Percentiles rank a stretch among this genome's conserved stretches.
Conservation (phyloP, 2,329 filamentous ascomycete species). For the Rasamsonia emersonii region DNA sequence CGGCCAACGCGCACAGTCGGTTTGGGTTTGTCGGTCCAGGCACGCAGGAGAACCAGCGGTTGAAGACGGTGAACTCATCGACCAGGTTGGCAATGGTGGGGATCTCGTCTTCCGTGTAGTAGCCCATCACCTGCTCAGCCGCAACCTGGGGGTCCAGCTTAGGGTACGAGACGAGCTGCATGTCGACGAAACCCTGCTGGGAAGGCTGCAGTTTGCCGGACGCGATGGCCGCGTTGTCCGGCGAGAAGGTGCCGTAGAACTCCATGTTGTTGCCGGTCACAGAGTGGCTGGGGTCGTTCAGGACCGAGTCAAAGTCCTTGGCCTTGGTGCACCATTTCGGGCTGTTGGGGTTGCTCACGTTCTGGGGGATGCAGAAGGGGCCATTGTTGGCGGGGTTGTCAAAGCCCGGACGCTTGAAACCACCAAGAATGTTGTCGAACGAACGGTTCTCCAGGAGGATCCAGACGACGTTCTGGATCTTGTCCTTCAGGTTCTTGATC, state of each 20-base stretch:
- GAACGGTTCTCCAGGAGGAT: conserved; percentile 38
- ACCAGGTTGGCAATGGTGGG: conserved; percentile 33
- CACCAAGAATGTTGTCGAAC: conserved; percentile 37
- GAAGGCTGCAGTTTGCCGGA: conserved; percentile 20
- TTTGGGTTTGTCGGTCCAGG: conserved; percentile 39
- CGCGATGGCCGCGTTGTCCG: conserved; percentile 29
- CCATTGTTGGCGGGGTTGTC: conserved; percentile 37
- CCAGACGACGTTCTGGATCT: conserved; percentile 30
- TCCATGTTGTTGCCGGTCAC: conserved; percentile 38
- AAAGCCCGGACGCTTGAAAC: conserved; percentile 29
- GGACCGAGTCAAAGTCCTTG: conserved; percentile 33
- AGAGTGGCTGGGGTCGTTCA: conserved; percentile 35
- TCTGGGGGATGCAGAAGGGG: conserved; percentile 35
- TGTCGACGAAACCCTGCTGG: conserved; percentile 34
- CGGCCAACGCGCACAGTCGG: conserved; percentile 24
- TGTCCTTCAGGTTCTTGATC: conserved; percentile 23
- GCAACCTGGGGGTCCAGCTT: conserved; percentile 22
- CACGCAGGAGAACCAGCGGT: conserved; percentile 38
- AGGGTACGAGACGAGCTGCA: conserved; percentile 31
- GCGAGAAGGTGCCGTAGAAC: conserved; percentile 34
- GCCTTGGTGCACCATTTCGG: conserved; percentile 24
- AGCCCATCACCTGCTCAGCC: conserved; percentile 36
- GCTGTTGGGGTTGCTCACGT: conserved; percentile 22
- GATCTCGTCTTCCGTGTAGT: conserved; percentile 37
- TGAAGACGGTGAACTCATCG: conserved; percentile 36